Base-by-base conservation (phyloP, 2,329 filamentous ascomycete genomes). In the Aspergillus ustus region DNA sequence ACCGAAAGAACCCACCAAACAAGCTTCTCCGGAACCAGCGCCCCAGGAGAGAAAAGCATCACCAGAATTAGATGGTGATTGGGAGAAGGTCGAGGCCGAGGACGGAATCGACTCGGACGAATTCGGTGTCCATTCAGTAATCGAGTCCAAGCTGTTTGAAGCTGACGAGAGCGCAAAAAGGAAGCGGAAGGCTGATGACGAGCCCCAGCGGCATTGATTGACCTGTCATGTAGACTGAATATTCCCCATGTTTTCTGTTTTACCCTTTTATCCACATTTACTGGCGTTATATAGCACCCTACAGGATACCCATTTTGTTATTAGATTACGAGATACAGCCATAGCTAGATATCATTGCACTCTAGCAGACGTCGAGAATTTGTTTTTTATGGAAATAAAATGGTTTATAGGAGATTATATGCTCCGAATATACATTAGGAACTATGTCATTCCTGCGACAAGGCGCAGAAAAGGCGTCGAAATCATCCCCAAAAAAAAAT, bases 31-130 rank as follows among this genome's bases (percentile, higher is more conserved):
- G 4, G 31, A 19, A 7, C 22, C 52, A 19, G 7, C 48, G 9
- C 5, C 22, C 19, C 11, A n/a, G 13, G 60, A 46, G 15, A 40
- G 37, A 9, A 57, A 50, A 8, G 9, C 3, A 20, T 31, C 43
- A 22, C 43, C 11, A 6, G 67, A 72, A 13, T 72, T 73, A 0
- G 77, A 80, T 52, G 77, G 77, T n/a, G 77, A 77, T 34, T 79
- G 77, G 77, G 77, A 79, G 59, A 79, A 78, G 62, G 71, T 80
- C 15, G 76, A 79, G 60, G 71, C 67, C 1, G 72, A 76, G 43
- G 76, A 79, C 52, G 71, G 62, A 9, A 69, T 73, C 15, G 72
- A 73, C 31, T 60, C 67, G 6, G 75, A 71, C 29, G 70, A 74
- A 25, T 70, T 73, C 53, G 74, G 71, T 2, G 67, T 75, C 9